Conservation (phyloP, 2,329 filamentous ascomycete species). For the Apiospora malaysiana region DNA sequence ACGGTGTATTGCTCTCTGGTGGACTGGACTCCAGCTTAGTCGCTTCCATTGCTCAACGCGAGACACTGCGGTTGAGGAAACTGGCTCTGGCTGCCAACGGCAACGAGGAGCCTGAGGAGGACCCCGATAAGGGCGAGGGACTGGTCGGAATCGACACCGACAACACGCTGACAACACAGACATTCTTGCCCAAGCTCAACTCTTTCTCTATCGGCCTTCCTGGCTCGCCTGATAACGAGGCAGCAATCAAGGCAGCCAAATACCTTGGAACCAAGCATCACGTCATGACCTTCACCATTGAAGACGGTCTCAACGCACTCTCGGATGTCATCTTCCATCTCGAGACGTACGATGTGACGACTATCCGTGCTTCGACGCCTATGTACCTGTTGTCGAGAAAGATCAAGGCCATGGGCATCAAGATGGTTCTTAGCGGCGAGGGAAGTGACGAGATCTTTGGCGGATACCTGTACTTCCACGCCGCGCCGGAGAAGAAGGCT, state of each 20-base stretch:
- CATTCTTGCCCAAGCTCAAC: constrained; percentile 92
- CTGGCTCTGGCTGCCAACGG: constrained; percentile 60
- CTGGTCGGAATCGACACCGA: constrained; percentile 95
- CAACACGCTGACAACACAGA: constrained; percentile 86
- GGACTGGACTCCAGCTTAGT: constrained; percentile 96
- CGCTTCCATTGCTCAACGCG: constrained; percentile 92
- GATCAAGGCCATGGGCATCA: constrained; percentile 99
- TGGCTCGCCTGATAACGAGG: constrained; percentile 88
- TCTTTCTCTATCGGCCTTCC: constrained; percentile 98
- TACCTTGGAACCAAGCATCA: constrained; percentile 98
- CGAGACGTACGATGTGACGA: constrained; percentile 97
- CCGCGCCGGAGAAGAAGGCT: constrained; percentile 85
- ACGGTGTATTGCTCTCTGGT: constrained; percentile 93
- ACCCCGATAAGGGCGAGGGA: constrained; percentile 68
- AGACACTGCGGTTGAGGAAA: constrained; percentile 80
- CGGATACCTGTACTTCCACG: constrained; percentile 98
- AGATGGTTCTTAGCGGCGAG: constrained; percentile 98
- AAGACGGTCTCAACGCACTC: constrained; percentile 95
- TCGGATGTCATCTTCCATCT: constrained; percentile 98
- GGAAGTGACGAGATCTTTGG: constrained; percentile 98
- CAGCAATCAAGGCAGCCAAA: constrained; percentile 90
- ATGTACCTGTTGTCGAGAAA: constrained; percentile 98
- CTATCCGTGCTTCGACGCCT: constrained; percentile 95
- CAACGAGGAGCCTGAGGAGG: constrained; percentile 45
- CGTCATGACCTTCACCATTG: constrained; percentile 96